A percentile compares a stretch with the other conserved stretches of the same genome.
Conservation (phyloP, 768 basidiomycete species). For the Lactarius hengduanensis region DNA sequence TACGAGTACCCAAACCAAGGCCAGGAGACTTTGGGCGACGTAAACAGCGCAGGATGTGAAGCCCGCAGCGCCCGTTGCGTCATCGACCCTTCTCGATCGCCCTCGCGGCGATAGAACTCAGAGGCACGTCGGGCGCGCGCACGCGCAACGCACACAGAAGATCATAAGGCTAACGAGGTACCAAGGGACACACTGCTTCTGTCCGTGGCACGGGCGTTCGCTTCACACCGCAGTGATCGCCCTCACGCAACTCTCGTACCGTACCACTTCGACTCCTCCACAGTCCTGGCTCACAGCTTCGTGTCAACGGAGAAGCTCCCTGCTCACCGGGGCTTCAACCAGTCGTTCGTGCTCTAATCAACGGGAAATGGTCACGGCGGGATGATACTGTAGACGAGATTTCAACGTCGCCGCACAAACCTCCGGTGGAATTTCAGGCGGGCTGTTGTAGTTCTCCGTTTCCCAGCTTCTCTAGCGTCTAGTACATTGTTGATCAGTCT, state of each 20-base stretch:
- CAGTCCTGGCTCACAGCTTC: neutral
- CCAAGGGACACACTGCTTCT: neutral
- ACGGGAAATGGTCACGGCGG: neutral
- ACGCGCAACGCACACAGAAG: neutral
- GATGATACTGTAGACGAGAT: neutral
- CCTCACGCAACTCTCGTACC: neutral
- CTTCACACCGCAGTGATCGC: neutral
- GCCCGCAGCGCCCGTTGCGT: neutral
- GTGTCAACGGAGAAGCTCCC: neutral
- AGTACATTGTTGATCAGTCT: neutral
- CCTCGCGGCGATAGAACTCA: neutral
- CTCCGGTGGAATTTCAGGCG: neutral
- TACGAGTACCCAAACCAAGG: neutral
- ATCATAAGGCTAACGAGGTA: neutral
- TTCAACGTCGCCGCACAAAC: neutral
- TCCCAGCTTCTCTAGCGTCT: neutral
- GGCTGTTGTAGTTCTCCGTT: neutral
- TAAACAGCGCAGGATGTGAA: neutral
- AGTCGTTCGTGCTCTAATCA: neutral
- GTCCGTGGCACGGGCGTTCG: neutral
- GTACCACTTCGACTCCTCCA: neutral
- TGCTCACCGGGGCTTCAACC: neutral
- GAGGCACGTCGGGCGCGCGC: neutral
- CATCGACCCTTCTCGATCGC: neutral
- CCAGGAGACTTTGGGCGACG: neutral